Percentiles rank a stretch among this genome's conserved stretches.
These are phyloP conservation scores for Microbotryum violaceum DNA, from an alignment of 1,284 basidiomycete genomes.

Conservation along the genomic window DNA sequence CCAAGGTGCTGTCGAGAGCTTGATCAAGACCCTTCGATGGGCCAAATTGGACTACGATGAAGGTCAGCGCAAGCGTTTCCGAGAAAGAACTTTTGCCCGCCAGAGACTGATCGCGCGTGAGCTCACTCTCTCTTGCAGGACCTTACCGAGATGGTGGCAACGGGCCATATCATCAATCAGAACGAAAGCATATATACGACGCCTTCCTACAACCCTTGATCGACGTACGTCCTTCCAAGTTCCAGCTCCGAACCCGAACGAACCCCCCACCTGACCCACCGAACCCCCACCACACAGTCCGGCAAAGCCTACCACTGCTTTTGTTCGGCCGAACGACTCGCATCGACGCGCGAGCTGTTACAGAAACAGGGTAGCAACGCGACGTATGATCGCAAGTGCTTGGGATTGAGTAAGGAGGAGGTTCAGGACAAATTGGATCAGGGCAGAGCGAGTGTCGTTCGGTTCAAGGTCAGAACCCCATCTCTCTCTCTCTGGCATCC, in stretches of 20 bases:
- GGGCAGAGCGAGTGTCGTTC: slow-evolving; percentile 71
- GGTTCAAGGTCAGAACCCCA: slow-evolving; percentile 62
- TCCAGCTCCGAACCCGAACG: not conserved
- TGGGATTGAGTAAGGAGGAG: slow-evolving; percentile 78
- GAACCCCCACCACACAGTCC: slow-evolving; percentile 29
- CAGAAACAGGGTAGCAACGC: slow-evolving; percentile 61
- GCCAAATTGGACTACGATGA: slow-evolving; percentile 88
- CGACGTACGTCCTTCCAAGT: slow-evolving; percentile 48
- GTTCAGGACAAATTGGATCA: slow-evolving; percentile 62
- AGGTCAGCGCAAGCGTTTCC: slow-evolving; percentile 47
- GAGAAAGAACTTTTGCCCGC: not conserved
- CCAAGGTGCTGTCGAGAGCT: slow-evolving; percentile 71
- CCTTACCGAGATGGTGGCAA: slow-evolving; percentile 65
- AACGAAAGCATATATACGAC: slow-evolving; percentile 77
- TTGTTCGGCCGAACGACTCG: slow-evolving; percentile 64
- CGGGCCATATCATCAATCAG: slow-evolving; percentile 78
- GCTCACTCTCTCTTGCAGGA: slow-evolving; percentile 47
- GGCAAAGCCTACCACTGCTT: slow-evolving; percentile 93
- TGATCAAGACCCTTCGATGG: slow-evolving; percentile 73
- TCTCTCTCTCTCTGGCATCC: not conserved
- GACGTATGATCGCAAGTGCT: slow-evolving; percentile 76
- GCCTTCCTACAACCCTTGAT: slow-evolving; percentile 65
- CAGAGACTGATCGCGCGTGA: not conserved
- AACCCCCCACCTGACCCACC: not conserved
- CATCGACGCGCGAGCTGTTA: slow-evolving; percentile 58